Conservation (phyloP, 2,329 filamentous ascomycete species). For the Colletotrichum sojae region DNA sequence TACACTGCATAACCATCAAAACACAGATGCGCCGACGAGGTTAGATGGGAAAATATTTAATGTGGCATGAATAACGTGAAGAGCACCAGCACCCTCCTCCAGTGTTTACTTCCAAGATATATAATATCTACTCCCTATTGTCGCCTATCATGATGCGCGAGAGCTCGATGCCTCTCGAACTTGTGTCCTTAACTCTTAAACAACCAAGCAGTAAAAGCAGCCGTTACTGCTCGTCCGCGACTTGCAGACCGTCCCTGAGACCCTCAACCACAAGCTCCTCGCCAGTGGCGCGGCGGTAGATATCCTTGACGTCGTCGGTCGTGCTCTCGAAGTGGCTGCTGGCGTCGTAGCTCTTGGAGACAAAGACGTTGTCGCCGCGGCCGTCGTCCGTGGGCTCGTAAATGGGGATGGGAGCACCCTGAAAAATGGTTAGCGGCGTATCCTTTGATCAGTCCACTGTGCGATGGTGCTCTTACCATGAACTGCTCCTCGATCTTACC, state of each 20-base stretch:
- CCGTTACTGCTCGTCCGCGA: constrained; percentile 74
- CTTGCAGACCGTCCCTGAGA: constrained; percentile 83
- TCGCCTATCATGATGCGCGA: constrained; percentile 32
- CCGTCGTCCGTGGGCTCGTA: constrained; percentile 92
- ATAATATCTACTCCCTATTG: constrained; percentile 35
- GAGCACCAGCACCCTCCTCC: constrained; percentile 30
- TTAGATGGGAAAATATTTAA: constrained; percentile 1
- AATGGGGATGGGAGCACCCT: constrained; percentile 88
- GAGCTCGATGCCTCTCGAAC: constrained; percentile 34
- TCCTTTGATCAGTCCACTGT: neutral
- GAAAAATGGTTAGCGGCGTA: constrained; percentile 17
- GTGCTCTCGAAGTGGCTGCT: constrained; percentile 97
- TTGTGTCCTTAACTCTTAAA: neutral
- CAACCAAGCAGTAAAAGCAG: neutral
- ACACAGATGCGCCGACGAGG: neutral
- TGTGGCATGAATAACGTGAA: constrained; percentile 35
- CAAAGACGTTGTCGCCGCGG: constrained; percentile 90
- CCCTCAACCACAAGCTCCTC: constrained; percentile 92
- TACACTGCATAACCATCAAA: neutral
- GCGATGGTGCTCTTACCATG: constrained; percentile 71
- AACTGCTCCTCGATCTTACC: constrained; percentile 97
- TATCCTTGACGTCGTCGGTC: constrained; percentile 92
- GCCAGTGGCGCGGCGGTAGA: constrained; percentile 87
- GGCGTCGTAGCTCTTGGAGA: constrained; percentile 98
- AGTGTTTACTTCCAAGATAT: constrained; percentile 35